These are phyloP conservation scores for Arachnopeziza araneosa DNA, from an alignment of 2,329 filamentous ascomycete genomes.

Conservation along the genomic window DNA sequence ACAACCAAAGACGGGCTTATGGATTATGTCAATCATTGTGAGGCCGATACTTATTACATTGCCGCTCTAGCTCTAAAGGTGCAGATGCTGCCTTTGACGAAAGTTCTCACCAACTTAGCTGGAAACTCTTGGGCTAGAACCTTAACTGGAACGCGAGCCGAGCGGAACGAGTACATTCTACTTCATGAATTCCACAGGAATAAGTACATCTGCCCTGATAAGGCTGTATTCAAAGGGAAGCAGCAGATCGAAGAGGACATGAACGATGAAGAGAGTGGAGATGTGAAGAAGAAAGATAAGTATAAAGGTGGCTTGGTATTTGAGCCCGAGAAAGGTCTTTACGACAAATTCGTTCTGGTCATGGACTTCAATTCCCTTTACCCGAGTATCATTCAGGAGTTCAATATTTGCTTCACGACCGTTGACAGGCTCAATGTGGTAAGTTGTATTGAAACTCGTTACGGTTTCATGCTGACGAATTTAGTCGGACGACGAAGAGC, in stretches of 20 bases:
- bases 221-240: conserved; percentile 73
- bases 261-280: conserved; percentile 58
- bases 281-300: conserved; percentile 97
- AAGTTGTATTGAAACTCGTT: conserved; percentile 33
- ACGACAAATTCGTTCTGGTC: conserved; percentile 96
- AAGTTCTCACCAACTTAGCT: conserved; percentile 91
- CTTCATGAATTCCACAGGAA: conserved; percentile 94
- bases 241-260: conserved; percentile 67
- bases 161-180: conserved; percentile 98
- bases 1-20: conserved; percentile 77
- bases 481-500: conserved; percentile 73
- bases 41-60: conserved; percentile 94
- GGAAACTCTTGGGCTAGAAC: conserved; percentile 98
- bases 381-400: conserved; percentile 99
- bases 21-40: conserved; percentile 90
- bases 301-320: conserved; percentile 98
- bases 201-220: conserved; percentile 98
- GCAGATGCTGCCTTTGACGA: conserved; percentile 89
- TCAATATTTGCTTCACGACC: conserved; percentile 98
- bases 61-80: conserved; percentile 82
- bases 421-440: conserved; percentile 73
- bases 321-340: conserved; percentile 93
- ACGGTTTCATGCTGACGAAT: conserved; percentile 16
- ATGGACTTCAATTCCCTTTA: conserved; percentile 99
- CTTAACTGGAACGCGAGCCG: conserved; percentile 88